Base-by-base conservation (phyloP, 305 asterid genomes). In the Coffea humblotiana region DNA sequence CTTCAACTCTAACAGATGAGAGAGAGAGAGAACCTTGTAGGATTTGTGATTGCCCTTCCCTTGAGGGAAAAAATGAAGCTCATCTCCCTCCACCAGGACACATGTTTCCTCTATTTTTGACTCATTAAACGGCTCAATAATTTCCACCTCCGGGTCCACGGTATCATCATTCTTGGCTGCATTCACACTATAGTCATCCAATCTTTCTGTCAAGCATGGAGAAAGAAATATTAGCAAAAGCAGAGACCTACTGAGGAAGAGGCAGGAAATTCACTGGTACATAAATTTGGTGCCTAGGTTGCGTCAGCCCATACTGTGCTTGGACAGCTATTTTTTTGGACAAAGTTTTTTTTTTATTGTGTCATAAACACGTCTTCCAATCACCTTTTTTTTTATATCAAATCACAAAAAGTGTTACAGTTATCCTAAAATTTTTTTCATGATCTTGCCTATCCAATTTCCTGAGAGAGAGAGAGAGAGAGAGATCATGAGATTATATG, bases 31-130 rank as follows among this genome's bases (percentile, higher is more conserved):
- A 75, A 92, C 99, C 98, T 92, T 93, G 86, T 91, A 95, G 14
- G 99, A 92, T 86, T 88, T 92, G 3, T 80, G 90, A 73, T 84
- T 88, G 81, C 65, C 82, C 25, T 87, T 76, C 71, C 75, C 87
- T 58, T 71, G 87, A 65, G 90, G 72, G 78, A 77, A 73, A 52
- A 49, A 66, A 72, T 69, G 85, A 78, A 76, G 86, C 67, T 83
- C 71, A 47, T 88, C 86, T 18, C 86, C 91, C 76, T 92, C 94
- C 77, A 95, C 95, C 88, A 93, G 77, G 66, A 95, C 81, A 65
- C 98, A 93, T 65, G 94, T 86, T 81, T 91, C 95, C 80, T 87
- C 94, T 76, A 93, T 78, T 71, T 35, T 76, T 66, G 91, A 83
- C 83, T 70, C 87, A 18, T 83, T 87, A 71, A 66, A 74, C 3